Base-by-base conservation (phyloP, 2,329 filamentous ascomycete species). In the Alternaria ventricosa region DNA sequence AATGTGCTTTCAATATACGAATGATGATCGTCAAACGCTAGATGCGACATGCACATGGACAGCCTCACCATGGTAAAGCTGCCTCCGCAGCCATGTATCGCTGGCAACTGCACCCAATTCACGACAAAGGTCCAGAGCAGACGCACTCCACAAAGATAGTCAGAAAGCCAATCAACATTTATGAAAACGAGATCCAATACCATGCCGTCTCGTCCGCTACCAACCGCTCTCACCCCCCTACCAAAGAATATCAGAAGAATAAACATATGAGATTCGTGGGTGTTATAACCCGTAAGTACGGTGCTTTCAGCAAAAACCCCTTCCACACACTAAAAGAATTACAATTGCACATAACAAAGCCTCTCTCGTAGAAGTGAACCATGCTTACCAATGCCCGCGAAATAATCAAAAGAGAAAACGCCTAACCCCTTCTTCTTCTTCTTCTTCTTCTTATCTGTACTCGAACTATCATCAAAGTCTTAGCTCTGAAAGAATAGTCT, bases 401-500 rank as follows among this genome's bases (percentile, higher is more conserved):
- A 59, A 53, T 50, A 36, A 51, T 53, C 13, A 57, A 55, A 55
- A 41, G 33, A 36, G 33, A 36, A 36, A 18, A 36, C 55, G 47
- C 49, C 44, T 18, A n/a, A 46, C 61, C 46, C 22, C 45, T 22
- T 22, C 20, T 22, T 22, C 20, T 22, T 22, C 63, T 22, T 22
- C 63, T 25, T 25, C 33, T 36, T 36, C 33, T 36, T 36, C 33
- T n/a, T 10, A n/a, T 36, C 6, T 36, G 13, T 36, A 15, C 33
- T 36, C 33, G 33, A 36, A 36, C 33, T 36, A 36, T 36, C 33
- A 36, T 66, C 64, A 68, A 20, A 66, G 58, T 23, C 61, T 61
- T 71, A 99, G 83, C 79, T 96, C 94, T 76, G 91, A 89, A 71
- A 99, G 84, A 74, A 99, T 97, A 73, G 94, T 94, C 81, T 97